phyloP scores from a whole-genome alignment of 2,329 filamentous ascomycete genomes.

The Ophiostoma populinum region DNA sequence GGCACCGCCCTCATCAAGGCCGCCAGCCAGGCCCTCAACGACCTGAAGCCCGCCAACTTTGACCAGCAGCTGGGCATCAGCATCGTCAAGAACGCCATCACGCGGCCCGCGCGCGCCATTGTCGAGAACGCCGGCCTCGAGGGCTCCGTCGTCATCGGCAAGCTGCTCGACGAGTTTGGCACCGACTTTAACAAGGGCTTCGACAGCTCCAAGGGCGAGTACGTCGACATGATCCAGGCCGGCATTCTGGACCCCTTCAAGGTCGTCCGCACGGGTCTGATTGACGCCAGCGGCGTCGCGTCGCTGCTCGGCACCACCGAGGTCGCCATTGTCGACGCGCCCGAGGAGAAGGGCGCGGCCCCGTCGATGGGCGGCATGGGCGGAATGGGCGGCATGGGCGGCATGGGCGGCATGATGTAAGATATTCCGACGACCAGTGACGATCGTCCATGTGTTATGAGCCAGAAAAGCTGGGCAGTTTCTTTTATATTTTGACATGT shows the following conservation, averaged over 20 bases:
- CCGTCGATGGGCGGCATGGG: constrained; percentile 37
- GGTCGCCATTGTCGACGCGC: constrained; percentile 90
- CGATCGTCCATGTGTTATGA: no score
- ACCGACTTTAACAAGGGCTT: constrained; percentile 95
- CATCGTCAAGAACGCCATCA: constrained; percentile 97
- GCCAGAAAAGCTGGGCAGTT: no score
- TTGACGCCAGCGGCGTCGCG: constrained; percentile 89
- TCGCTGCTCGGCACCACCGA: constrained; percentile 95
- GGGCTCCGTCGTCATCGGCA: constrained; percentile 91
- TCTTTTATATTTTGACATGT: no score
- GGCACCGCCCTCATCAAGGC: constrained; percentile 97
- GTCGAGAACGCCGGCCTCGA: constrained; percentile 96
- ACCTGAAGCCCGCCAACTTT: constrained; percentile 84
- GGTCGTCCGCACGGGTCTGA: constrained; percentile 91
- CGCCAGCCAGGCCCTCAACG: constrained; percentile 66
- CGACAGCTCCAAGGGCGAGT: constrained; percentile 92
- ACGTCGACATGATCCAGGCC: constrained; percentile 92
- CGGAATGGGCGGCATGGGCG: constrained; percentile 43
- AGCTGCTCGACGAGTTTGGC: constrained; percentile 88
- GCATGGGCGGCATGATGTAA: constrained; percentile 48
- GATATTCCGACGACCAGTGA: no score
- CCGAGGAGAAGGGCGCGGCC: constrained; percentile 70
- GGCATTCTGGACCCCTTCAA: constrained; percentile 99
- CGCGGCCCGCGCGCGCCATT: constrained; percentile 81
- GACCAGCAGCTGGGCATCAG: constrained; percentile 97